Conservation (phyloP, 768 basidiomycete genomes). For the Amanita brunnescens region DNA sequence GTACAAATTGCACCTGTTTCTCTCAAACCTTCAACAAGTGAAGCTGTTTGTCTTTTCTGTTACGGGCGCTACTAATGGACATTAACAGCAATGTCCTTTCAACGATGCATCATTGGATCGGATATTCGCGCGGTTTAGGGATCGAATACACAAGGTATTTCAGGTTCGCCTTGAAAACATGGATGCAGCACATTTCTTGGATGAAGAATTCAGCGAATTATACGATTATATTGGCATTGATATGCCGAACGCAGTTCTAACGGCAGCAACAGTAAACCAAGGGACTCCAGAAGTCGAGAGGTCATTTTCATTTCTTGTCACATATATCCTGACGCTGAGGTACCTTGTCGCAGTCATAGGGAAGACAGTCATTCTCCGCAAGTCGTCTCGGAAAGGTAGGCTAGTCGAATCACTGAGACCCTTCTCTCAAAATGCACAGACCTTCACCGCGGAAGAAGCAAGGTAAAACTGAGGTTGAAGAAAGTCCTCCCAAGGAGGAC, state of each 20-base stretch:
- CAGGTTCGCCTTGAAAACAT: neutral
- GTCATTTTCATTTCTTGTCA: neutral
- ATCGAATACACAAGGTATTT: slow-evolving; percentile 1
- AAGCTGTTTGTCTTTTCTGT: neutral
- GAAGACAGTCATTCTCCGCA: neutral
- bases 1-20: slow-evolving; percentile 4
- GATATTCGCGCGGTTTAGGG: slow-evolving; percentile 2
- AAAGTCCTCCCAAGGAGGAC: neutral
- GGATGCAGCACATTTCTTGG: neutral
- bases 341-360: neutral
- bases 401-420: neutral
- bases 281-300: neutral
- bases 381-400: neutral
- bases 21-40: slow-evolving; percentile 7
- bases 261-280: neutral
- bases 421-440: neutral
- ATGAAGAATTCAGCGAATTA: slow-evolving; percentile 4
- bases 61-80: neutral
- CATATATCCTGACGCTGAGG: neutral
- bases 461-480: neutral
- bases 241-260: neutral
- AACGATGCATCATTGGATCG: slow-evolving; percentile 1
- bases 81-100: slow-evolving; percentile 6
- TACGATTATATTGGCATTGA: slow-evolving; percentile 5
- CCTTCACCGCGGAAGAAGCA: neutral